Conservation (phyloP, 495 filamentous ascomycete genomes). For the Glutinoglossum americanum region DNA sequence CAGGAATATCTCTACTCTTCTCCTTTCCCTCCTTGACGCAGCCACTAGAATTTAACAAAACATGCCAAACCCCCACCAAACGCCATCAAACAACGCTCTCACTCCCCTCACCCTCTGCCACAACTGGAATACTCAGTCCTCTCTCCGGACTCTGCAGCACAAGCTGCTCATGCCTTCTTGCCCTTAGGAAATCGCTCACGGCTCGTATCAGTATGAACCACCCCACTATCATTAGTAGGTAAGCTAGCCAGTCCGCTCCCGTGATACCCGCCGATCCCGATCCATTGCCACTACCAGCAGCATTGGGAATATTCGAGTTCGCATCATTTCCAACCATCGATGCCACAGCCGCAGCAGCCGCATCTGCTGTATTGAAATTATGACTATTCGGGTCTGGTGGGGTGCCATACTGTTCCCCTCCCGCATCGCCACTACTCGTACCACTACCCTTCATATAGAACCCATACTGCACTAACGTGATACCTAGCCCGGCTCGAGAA, state of each 20-base stretch:
- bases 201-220: slow-evolving; percentile 93
- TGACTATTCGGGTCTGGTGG: slow-evolving; percentile 80
- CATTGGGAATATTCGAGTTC: slow-evolving; percentile 5
- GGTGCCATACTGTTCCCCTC: slow-evolving; percentile 28
- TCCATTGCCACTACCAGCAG: not conserved
- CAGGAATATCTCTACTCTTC: too few relatives aligned
- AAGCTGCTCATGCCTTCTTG: slow-evolving; percentile 73
- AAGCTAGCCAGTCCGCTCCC: slow-evolving; percentile 75
- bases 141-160: slow-evolving; percentile 87
- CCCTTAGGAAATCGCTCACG: slow-evolving; percentile 71
- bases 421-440: slow-evolving; percentile 22
- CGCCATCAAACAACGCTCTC: slow-evolving; percentile 57
- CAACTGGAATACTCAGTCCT: slow-evolving; percentile 64
- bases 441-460: slow-evolving; percentile 64
- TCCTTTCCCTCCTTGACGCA: too few relatives aligned
- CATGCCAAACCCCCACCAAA: too few relatives aligned
- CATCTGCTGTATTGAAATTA: slow-evolving; percentile 46
- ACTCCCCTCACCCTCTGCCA: slow-evolving; percentile 67
- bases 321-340: slow-evolving; percentile 16
- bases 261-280: slow-evolving; percentile 22
- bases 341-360: slow-evolving; percentile 18
- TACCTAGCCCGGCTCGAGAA: slow-evolving; percentile 78
- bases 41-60: too few relatives aligned
- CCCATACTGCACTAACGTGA: slow-evolving; percentile 89
- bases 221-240: slow-evolving; percentile 85